These are phyloP conservation scores for Clausena lansium DNA, from an alignment of 345 rosid genomes.

Conservation along the genomic window DNA sequence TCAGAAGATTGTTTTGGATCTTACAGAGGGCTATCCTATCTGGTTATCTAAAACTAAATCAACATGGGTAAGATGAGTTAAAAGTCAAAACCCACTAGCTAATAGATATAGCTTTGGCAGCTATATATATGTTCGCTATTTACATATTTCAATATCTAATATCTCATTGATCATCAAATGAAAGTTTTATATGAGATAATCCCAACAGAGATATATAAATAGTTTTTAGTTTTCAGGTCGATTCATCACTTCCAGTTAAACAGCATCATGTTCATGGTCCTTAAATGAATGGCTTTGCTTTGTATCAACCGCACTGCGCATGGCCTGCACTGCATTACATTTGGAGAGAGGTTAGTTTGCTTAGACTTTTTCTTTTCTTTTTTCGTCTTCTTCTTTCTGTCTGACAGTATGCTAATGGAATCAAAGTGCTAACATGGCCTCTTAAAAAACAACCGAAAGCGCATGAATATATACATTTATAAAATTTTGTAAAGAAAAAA, in stretches of 20 bases:
- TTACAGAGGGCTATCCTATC: neutral
- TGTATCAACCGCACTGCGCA: neutral
- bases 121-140: neutral
- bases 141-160: neutral
- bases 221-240: no score
- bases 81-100: neutral
- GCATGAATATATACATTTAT: neutral
- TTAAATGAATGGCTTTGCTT: neutral
- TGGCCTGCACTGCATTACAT: neutral
- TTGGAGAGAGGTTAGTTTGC: neutral
- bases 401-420: neutral
- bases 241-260: no score
- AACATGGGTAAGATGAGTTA: neutral
- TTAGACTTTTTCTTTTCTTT: neutral
- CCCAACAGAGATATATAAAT: neutral
- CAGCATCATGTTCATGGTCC: neutral
- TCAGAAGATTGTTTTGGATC: neutral
- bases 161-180: neutral
- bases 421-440: neutral
- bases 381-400: no score
- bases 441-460: neutral
- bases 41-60: conserved; percentile 1
- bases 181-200: neutral
- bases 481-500: neutral
- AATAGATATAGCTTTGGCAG: neutral